Evolutionary conservation across 371 early-diverging fungal genomes (phyloP).

Genomic region (Ecytonucleospora hepatopenaei): DNA sequence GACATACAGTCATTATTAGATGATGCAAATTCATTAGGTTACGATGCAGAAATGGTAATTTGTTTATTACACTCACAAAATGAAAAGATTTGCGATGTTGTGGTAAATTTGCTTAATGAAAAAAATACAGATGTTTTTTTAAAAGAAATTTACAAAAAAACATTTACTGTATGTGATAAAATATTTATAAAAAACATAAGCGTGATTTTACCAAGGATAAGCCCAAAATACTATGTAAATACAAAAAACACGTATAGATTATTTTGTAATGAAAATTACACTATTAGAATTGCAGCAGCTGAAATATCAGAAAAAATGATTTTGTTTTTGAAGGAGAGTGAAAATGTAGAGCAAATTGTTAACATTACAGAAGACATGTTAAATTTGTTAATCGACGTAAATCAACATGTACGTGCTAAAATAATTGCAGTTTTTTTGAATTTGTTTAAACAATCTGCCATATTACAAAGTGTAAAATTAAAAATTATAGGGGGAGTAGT

Average conservation of each 20-base stretch:
- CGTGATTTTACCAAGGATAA: constrained; percentile 16
- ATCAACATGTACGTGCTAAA: constrained; percentile 39
- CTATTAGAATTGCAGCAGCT: constrained; percentile 38
- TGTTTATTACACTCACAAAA: background rate
- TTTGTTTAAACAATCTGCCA: constrained; percentile 30
- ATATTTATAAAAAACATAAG: constrained; percentile 25
- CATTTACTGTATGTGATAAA: constrained; percentile 9
- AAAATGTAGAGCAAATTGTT: constrained; percentile 35
- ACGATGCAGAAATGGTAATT: background rate
- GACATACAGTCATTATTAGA: background rate
- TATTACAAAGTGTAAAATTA: constrained; percentile 31
- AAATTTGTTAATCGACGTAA: constrained; percentile 44
- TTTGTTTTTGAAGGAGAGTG: constrained; percentile 17
- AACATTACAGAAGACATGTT: constrained; percentile 21
- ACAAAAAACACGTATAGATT: constrained; percentile 22
- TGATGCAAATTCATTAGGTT: background rate
- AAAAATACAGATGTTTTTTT: background rate
- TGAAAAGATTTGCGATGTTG: background rate
- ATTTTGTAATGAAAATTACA: constrained; percentile 25
- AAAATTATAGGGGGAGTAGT: constrained; percentile 34
- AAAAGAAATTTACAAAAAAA: constrained; percentile 17
- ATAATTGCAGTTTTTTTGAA: constrained; percentile 35
- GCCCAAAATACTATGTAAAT: constrained; percentile 23
- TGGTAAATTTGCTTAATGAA: background rate
- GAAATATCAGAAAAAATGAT: constrained; percentile 39